These are phyloP conservation scores for Xylariaceae sp. DNA, from an alignment of 2,329 filamentous ascomycete genomes.

Conservation along the genomic window DNA sequence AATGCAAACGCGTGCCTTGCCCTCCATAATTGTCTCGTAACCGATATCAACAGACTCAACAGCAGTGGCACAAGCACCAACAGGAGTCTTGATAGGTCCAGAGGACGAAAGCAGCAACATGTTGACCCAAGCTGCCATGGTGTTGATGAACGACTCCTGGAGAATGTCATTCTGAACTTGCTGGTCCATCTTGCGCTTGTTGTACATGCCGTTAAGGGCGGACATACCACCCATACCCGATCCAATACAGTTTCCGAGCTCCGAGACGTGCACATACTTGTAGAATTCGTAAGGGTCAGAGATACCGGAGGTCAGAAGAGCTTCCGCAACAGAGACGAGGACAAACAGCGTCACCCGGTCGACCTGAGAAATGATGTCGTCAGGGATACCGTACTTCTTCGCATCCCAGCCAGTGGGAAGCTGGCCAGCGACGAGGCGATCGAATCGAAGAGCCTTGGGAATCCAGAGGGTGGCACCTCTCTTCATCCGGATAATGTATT, in stretches of 20 bases:
- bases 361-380: constrained; percentile 96
- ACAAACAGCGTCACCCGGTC: constrained; percentile 95
- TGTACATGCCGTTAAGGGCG: constrained; percentile 95
- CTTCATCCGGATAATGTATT: constrained; percentile 90
- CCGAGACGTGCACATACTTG: constrained; percentile 97
- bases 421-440: constrained; percentile 94
- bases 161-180: constrained; percentile 98
- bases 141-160: constrained; percentile 99
- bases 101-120: constrained; percentile 97
- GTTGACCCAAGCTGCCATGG: constrained; percentile 99
- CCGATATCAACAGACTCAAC: constrained; percentile 97
- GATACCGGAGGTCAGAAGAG: constrained; percentile 86
- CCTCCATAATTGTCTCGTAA: constrained; percentile 96
- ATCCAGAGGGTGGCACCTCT: constrained; percentile 94
- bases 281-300: constrained; percentile 99
- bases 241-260: constrained; percentile 96
- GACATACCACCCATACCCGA: constrained; percentile 95
- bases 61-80: constrained; percentile 93
- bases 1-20: constrained; percentile 94
- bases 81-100: constrained; percentile 96
- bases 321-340: constrained; percentile 87
- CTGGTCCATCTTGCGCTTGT: constrained; percentile 93
- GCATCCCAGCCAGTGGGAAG: constrained; percentile 97
- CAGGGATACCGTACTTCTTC: constrained; percentile 90
- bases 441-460: constrained; percentile 93